These are phyloP conservation scores for Aspergillus alliaceus DNA, from an alignment of 2,329 filamentous ascomycete species.

Conservation along the genomic window DNA sequence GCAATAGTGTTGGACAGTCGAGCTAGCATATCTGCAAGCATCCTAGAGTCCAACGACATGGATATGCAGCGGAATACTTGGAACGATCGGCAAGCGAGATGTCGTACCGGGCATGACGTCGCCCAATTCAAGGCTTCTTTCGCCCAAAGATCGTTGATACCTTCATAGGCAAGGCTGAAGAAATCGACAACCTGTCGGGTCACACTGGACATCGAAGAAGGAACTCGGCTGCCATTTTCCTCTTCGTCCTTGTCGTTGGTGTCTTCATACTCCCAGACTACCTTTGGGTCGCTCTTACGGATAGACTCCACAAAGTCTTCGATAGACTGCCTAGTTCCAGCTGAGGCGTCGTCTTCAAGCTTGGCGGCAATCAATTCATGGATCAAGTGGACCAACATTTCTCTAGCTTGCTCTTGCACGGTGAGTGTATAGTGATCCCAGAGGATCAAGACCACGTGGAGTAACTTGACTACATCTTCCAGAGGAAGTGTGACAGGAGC, in stretches of 20 bases:
- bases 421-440: constrained; percentile 97
- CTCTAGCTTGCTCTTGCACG: constrained; percentile 92
- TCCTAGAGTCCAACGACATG: constrained; percentile 83
- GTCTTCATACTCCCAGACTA: constrained; percentile 94
- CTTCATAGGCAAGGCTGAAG: constrained; percentile 80
- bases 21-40: constrained; percentile 96
- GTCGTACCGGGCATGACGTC: constrained; percentile 90
- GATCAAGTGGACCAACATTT: constrained; percentile 97
- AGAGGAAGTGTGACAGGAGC: constrained; percentile 77
- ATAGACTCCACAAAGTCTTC: constrained; percentile 87
- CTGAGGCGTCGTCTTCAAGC: constrained; percentile 68
- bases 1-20: constrained; percentile 95
- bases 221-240: constrained; percentile 75
- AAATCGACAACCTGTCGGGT: constrained; percentile 79
- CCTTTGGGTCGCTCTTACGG: constrained; percentile 76
- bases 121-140: constrained; percentile 91
- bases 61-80: constrained; percentile 95
- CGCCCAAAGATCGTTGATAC: constrained; percentile 88
- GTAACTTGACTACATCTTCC: constrained; percentile 78
- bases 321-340: constrained; percentile 70
- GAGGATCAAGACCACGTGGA: constrained; percentile 88
- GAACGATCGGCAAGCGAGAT: constrained; percentile 94
- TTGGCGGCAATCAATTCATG: constrained; percentile 87
- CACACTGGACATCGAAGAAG: constrained; percentile 81
- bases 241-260: constrained; percentile 76